Conservation (phyloP, 169 alveolate genomes). For the Babesia gibsoni region DNA sequence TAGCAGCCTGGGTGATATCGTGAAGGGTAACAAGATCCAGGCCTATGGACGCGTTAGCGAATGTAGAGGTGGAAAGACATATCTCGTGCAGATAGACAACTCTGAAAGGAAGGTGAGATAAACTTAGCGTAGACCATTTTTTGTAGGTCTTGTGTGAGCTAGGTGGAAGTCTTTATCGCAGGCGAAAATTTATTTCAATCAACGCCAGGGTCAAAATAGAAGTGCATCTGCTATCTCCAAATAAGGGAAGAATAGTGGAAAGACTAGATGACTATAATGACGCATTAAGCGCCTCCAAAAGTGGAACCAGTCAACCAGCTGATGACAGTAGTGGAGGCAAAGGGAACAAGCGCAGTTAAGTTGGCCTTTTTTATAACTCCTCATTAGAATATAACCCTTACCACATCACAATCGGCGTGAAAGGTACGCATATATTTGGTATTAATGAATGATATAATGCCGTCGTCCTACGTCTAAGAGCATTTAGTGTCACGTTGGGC, state of each 20-base stretch:
- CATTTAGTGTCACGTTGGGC: too few relatives aligned
- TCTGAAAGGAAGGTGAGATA: constrained; percentile 22
- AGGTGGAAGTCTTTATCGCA: constrained; percentile 24
- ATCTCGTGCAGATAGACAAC: constrained; percentile 34
- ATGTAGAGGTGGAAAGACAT: constrained; percentile 48
- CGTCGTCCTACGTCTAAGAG: too few relatives aligned
- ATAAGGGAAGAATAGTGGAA: constrained; percentile 48
- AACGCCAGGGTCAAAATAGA: constrained; percentile 53
- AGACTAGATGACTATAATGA: constrained; percentile 8
- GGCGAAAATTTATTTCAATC: constrained; percentile 13
- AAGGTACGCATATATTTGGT: too few relatives aligned
- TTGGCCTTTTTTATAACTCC: too few relatives aligned
- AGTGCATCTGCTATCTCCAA: constrained; percentile 34
- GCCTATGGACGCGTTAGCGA: constrained; percentile 43
- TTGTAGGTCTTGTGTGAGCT: constrained; percentile 49
- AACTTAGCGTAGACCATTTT: not conserved
- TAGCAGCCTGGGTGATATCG: constrained; percentile 6
- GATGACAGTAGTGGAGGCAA: not conserved
- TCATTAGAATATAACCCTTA: too few relatives aligned
- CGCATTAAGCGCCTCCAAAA: not conserved
- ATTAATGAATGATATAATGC: too few relatives aligned
- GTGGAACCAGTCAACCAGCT: not conserved
- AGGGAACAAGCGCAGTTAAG: too few relatives aligned
- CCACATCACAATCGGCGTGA: too few relatives aligned
- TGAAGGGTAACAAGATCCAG: constrained; percentile 30